Evolutionary conservation across 345 rosid genomes (phyloP).

Genomic region (Rhodomyrtus tomentosa): DNA sequence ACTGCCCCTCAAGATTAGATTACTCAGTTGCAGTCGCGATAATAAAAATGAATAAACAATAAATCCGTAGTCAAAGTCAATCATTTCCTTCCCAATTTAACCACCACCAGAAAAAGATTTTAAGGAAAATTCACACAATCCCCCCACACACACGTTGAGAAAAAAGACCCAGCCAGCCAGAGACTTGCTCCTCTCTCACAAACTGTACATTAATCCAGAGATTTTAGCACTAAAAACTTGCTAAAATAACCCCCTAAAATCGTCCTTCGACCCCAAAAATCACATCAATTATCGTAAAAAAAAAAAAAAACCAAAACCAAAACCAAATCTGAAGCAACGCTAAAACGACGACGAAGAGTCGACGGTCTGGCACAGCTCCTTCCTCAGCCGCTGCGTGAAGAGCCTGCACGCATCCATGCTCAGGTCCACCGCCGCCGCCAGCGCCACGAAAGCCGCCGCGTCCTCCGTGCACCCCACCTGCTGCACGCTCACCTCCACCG

Average conservation of each 20-base stretch:
- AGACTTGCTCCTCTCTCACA: background rate
- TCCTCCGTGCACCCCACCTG: slow-evolving; percentile 90
- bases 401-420: slow-evolving; percentile 92
- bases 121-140: slow-evolving; percentile 13
- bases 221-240: slow-evolving; percentile 3
- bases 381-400: slow-evolving; percentile 77
- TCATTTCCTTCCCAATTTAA: background rate
- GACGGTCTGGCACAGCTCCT: slow-evolving; percentile 50
- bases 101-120: background rate
- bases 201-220: slow-evolving; percentile 11
- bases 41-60: background rate
- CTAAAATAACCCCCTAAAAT: background rate
- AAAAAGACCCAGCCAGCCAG: too few relatives aligned
- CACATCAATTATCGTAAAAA: background rate
- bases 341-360: background rate
- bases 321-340: background rate
- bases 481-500: slow-evolving; percentile 82
- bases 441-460: slow-evolving; percentile 89
- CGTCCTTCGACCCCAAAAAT: background rate
- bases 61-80: background rate
- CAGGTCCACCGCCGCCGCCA: slow-evolving; percentile 80
- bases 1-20: background rate
- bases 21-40: background rate
- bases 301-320: background rate
- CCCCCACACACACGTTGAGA: slow-evolving; percentile 15